These are phyloP conservation scores for Wolfiporia cocos DNA, from an alignment of 1,284 basidiomycete species.

Conservation along the genomic window DNA sequence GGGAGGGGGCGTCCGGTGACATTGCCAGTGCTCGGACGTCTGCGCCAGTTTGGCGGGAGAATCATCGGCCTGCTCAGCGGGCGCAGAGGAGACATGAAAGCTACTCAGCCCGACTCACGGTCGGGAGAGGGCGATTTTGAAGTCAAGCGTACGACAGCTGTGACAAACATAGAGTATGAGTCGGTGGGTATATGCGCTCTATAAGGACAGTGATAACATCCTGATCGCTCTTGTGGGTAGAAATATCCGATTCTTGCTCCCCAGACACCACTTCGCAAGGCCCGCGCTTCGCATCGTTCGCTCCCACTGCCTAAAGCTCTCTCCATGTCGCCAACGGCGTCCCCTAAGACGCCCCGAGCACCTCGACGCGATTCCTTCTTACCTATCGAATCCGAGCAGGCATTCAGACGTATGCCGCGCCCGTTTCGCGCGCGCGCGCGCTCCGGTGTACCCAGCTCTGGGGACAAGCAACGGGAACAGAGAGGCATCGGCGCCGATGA, in stretches of 20 bases:
- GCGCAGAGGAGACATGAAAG: neutral
- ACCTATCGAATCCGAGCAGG: constrained; percentile 7
- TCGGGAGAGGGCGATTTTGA: neutral
- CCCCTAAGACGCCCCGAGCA: neutral
- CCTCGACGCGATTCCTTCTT: constrained; percentile 7
- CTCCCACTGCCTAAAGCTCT: constrained; percentile 10
- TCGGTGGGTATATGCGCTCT: constrained; percentile 18
- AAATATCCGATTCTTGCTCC: constrained; percentile 22
- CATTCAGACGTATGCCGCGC: constrained; percentile 6
- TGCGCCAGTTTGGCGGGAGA: constrained; percentile 23
- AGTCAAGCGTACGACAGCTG: constrained; percentile 13
- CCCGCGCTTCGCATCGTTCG: constrained; percentile 15
- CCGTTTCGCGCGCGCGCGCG: constrained; percentile 4
- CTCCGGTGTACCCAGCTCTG: neutral
- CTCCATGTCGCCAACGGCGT: neutral
- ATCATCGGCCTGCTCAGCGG: constrained; percentile 21
- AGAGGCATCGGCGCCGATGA: neutral
- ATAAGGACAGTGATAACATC: neutral
- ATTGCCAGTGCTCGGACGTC: constrained; percentile 9
- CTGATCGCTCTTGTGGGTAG: constrained; percentile 8
- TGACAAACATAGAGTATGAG: constrained; percentile 22
- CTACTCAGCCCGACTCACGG: neutral
- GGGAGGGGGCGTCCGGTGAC: constrained; percentile 3
- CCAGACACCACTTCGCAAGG: constrained; percentile 10
- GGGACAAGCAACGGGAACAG: neutral